A percentile compares a stretch with the other conserved stretches of the same genome.
Conservation (phyloP, 73 alveolate species). For the Paramecium tetraurelia region DNA sequence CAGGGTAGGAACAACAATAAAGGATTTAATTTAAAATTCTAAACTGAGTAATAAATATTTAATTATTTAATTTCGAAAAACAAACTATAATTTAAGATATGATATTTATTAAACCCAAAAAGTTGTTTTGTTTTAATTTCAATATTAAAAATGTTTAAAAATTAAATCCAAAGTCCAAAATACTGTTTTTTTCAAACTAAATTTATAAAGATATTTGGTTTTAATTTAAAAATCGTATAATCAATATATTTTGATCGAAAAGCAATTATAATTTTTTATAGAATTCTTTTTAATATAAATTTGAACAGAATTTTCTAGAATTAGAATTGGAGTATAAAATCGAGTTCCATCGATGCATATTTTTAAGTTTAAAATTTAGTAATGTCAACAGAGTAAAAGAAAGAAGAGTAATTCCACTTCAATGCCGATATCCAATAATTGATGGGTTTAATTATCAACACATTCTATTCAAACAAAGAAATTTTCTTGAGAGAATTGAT, state of each 20-base stretch:
- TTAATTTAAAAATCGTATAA: not conserved
- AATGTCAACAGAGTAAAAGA: constrained; percentile 8
- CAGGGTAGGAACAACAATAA: too few species aligned
- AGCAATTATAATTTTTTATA: not conserved
- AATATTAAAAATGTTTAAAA: too few species aligned
- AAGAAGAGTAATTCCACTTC: constrained; percentile 74
- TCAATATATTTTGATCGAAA: not conserved
- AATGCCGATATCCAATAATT: constrained; percentile 99
- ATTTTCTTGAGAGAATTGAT: constrained; percentile 98
- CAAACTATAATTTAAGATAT: too few species aligned
- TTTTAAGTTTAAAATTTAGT: not conserved
- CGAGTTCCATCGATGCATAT: not conserved
- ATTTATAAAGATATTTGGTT: too few species aligned
- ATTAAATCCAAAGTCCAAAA: too few species aligned
- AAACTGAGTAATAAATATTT: too few species aligned
- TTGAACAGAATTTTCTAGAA: not conserved
- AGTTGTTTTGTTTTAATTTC: too few species aligned
- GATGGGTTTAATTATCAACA: constrained; percentile 98
- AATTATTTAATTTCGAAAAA: too few species aligned
- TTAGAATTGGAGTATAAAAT: not conserved
- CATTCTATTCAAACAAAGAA: constrained; percentile 99
- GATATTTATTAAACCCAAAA: too few species aligned
- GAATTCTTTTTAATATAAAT: not conserved
- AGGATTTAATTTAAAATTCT: too few species aligned
- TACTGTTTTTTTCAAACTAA: not conserved